Conservation (phyloP, 116 monocot species). For the Trichopus zeylanicus region DNA sequence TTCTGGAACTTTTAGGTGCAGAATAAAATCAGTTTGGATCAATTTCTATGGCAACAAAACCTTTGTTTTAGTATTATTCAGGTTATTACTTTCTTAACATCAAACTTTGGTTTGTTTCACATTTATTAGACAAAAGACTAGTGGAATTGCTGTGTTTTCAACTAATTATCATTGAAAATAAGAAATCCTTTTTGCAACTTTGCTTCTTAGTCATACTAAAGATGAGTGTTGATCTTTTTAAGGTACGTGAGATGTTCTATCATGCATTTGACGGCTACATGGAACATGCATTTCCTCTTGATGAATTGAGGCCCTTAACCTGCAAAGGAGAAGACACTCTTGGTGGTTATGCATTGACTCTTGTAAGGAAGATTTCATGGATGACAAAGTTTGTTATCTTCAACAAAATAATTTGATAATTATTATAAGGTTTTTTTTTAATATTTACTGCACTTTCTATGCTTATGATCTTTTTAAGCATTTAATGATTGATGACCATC, state of each 20-base stretch:
- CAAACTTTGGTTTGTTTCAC: too few relatives aligned
- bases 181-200: background rate
- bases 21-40: too few relatives aligned
- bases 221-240: background rate
- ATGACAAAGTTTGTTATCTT: background rate
- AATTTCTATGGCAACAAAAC: too few relatives aligned
- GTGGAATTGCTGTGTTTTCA: background rate
- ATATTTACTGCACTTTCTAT: too few relatives aligned
- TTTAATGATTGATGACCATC: too few relatives aligned
- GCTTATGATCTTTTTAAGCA: too few relatives aligned
- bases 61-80: too few relatives aligned
- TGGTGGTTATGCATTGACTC: conserved; percentile 97
- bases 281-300: conserved; percentile 93
- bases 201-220: background rate
- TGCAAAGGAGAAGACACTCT: conserved; percentile 91
- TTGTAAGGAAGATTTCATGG: conserved; percentile 34
- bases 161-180: background rate
- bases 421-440: too few relatives aligned
- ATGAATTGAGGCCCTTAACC: conserved; percentile 85
- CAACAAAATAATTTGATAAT: background rate
- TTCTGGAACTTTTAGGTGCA: too few relatives aligned
- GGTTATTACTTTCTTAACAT: too few relatives aligned
- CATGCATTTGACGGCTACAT: conserved; percentile 98
- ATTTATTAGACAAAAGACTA: too few relatives aligned
- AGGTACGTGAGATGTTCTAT: conserved; percentile 98